Base-by-base conservation (phyloP, 1,284 basidiomycete genomes). In the Ganoderma meredithae region DNA sequence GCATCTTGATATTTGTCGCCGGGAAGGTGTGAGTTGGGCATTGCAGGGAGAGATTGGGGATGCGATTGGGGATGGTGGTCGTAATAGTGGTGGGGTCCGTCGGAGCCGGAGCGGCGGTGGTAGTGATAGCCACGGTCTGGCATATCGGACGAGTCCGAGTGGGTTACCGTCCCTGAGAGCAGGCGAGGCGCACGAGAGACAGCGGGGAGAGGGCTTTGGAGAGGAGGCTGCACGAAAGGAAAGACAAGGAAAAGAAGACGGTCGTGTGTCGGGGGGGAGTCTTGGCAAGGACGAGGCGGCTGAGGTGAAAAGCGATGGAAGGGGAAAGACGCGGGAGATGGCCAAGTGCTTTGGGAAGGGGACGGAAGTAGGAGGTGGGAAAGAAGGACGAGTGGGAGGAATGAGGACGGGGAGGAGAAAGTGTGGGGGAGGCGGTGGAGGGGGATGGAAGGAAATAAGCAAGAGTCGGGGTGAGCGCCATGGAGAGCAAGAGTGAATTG, bases 1-100 rank as follows among this genome's bases (percentile, higher is more conserved):
- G 69, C 64, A 27, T 67, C 71, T 47, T 41, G 65, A 36, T 60
- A 47, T n/a, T 62, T 65, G 62, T 60, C 47, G 9, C 22, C 22
- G 47, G 7, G 22, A 22, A 49, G 47, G 22, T 25, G 47, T 7
- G 47, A 25, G 25, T 49, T 59, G 10, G 61, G 56, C 17, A 63
- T 44, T 40, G 25, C 60, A 31, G 61, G 13, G 19, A 47, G 61
- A 33, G 36, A 27, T 31, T 40, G 62, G 9, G 49, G 19, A 13
- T 52, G 61, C 22, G 36, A 27, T 31, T 40, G 62, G 9, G 49
- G 19, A 13, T 52, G 44, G 61, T 43, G 36, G 31, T 64, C 55
- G 22, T 64, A 40, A 27, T 64, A 49, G 8, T 4, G 2, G 13
- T 25, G 60, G 7, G 25, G 15, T 27, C 15, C 22, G 17, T 55